These are phyloP conservation scores for Colletotrichum siamense DNA, from an alignment of 2,329 filamentous ascomycete species.

Conservation along the genomic window DNA sequence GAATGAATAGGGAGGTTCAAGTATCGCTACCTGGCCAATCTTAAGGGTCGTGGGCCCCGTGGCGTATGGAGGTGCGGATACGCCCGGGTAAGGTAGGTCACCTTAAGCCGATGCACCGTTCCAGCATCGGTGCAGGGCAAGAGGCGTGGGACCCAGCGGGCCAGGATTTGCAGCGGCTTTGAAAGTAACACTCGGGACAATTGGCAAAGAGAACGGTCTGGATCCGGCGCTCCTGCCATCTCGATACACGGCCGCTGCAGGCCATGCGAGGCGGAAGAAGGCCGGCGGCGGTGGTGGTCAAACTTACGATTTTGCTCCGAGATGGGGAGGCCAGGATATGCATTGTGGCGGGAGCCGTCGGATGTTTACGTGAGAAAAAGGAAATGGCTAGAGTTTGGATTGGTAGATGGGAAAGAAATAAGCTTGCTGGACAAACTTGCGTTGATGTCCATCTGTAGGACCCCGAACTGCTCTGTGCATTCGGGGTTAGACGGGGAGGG, in stretches of 20 bases:
- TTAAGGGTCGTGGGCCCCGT: background rate
- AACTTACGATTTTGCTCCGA: constrained; percentile 9
- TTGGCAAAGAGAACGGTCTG: background rate
- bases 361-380: background rate
- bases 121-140: background rate
- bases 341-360: background rate
- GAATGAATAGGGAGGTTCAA: background rate
- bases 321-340: background rate
- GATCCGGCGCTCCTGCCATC: background rate
- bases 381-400: background rate
- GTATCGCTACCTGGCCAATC: background rate
- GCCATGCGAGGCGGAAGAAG: background rate
- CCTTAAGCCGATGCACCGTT: background rate
- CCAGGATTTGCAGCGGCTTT: background rate
- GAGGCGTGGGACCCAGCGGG: background rate
- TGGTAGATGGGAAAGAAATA: background rate
- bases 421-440: constrained; percentile 7
- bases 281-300: background rate
- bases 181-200: background rate
- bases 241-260: background rate
- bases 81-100: constrained; percentile 1
- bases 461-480: background rate
- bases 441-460: background rate
- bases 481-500: background rate
- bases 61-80: constrained; percentile 11